Percentiles rank a stretch among this genome's conserved stretches.
Conservation (phyloP, 2,329 filamentous ascomycete genomes). For the Delphinella strobiligena region DNA sequence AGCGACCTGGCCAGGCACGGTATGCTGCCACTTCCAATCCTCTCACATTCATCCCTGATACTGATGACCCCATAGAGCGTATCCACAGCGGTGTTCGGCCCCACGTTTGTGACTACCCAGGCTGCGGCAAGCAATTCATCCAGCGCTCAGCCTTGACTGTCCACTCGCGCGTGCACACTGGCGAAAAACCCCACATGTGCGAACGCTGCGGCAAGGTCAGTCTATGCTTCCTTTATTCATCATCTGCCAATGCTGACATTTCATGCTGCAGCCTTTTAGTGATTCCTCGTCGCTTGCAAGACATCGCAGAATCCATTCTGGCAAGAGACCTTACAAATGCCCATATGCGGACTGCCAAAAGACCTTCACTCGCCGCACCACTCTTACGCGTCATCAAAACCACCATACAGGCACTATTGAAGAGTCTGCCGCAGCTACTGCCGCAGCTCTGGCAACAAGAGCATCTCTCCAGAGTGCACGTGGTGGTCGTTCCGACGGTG, state of each 20-base stretch:
- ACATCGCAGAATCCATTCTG: constrained; percentile 88
- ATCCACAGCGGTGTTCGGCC: constrained; percentile 88
- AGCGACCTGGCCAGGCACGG: constrained; percentile 93
- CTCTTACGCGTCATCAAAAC: constrained; percentile 88
- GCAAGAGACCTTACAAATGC: constrained; percentile 93
- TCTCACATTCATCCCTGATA: constrained; percentile 11
- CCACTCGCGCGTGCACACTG: constrained; percentile 88
- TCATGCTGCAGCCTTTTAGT: constrained; percentile 63
- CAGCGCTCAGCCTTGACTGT: constrained; percentile 92
- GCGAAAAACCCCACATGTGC: constrained; percentile 97
- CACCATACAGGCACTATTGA: constrained; percentile 92
- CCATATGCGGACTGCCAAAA: constrained; percentile 96
- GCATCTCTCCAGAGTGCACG: constrained; percentile 31
- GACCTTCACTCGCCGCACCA: constrained; percentile 92
- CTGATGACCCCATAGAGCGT: constrained; percentile 52
- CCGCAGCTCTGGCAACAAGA: constrained; percentile 62
- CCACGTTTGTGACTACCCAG: constrained; percentile 80
- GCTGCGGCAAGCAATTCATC: constrained; percentile 93
- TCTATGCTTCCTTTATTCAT: no score
- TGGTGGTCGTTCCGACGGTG: constrained; percentile 53
- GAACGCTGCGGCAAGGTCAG: constrained; percentile 90
- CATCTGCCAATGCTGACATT: not conserved
- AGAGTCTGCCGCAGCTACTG: constrained; percentile 80
- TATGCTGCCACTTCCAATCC: constrained; percentile 38
- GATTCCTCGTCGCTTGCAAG: constrained; percentile 90